Base-by-base conservation (phyloP, 108 stramenopile species). In the Thalassiosira profunda region DNA sequence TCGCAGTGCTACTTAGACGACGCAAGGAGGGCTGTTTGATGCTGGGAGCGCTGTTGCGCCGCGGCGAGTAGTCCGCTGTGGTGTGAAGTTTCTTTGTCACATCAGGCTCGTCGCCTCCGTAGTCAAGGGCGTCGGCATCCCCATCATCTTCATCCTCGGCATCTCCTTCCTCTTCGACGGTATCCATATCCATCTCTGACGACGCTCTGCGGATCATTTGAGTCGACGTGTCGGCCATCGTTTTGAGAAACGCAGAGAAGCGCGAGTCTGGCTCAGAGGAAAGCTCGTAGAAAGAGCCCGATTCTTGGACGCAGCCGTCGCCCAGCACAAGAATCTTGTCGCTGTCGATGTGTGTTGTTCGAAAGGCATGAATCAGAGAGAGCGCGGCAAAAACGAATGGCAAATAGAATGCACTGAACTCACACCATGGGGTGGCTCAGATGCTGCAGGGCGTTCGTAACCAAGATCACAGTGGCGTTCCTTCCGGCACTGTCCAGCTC, bases 401-500 rank as follows among this genome's bases (percentile, higher is more conserved):
- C n/a, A n/a, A n/a, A n/a, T n/a, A n/a, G n/a, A n/a, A n/a, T n/a
- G n/a, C n/a, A n/a, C n/a, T n/a, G n/a, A n/a, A 57, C 55, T 45
- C 30, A 57, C 24, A 96, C 84, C 68, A 58, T 67, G 10, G 84
- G 81, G 63, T 84, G 74, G 55, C 58, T 86, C 79, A 92, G 58
- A 79, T 92, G 91, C 59, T 97, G 96, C 26, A 98, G 46, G 23
- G 95, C 95, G 70, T 98, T 97, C 15, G 98, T 98, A 1, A 96
- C 98, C 23, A 98, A 77, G 21, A 99, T 63, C 2, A 97, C 89
- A 29, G 84, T 76, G 20, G 84, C 58, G 58, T 77, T 79, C 26
- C 77, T 73, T 6, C 70, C 55, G 1, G 36, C 37, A 10, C 47
- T 46, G 18, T 37, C 37, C n/a, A 24, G 14, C 47, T 26, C 37